These are phyloP conservation scores for Zygosaccharomyces kombuchaensis DNA, from an alignment of 805 yeast species.

Conservation along the genomic window DNA sequence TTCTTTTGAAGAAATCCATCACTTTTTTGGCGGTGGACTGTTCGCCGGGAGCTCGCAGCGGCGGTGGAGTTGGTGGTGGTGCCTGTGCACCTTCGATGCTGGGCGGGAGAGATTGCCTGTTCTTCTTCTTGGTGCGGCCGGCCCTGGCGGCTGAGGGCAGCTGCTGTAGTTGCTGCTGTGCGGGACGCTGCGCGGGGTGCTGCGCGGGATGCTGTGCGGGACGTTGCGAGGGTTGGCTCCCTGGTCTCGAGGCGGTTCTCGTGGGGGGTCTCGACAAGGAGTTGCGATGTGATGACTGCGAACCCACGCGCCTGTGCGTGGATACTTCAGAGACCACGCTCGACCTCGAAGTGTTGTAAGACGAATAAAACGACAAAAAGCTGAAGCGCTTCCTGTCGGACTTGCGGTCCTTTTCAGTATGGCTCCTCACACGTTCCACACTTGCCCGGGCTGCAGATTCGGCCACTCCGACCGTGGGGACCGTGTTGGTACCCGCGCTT, in stretches of 20 bases:
- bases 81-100: neutral
- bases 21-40: constrained; percentile 74
- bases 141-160: neutral
- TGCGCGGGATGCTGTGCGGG: neutral
- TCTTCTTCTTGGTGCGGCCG: constrained; percentile 4
- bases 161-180: neutral
- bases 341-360: constrained; percentile 21
- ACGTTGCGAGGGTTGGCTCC: neutral
- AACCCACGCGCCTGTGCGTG: constrained; percentile 1
- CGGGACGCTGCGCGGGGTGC: neutral
- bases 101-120: constrained; percentile 15
- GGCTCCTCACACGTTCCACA: neutral
- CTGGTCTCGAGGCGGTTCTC: neutral
- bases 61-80: constrained; percentile 3
- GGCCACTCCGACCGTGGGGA: neutral
- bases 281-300: neutral
- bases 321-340: constrained; percentile 14
- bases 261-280: neutral
- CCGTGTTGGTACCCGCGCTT: constrained; percentile 2
- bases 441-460: neutral
- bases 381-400: constrained; percentile 38
- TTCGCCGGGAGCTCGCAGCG: constrained; percentile 41
- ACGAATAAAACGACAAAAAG: constrained; percentile 37
- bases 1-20: constrained; percentile 72
- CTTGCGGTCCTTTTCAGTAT: constrained; percentile 1